phyloP scores from a whole-genome alignment of 1,139 yeast genomes.

The Kurtzmaniella natalensis region DNA sequence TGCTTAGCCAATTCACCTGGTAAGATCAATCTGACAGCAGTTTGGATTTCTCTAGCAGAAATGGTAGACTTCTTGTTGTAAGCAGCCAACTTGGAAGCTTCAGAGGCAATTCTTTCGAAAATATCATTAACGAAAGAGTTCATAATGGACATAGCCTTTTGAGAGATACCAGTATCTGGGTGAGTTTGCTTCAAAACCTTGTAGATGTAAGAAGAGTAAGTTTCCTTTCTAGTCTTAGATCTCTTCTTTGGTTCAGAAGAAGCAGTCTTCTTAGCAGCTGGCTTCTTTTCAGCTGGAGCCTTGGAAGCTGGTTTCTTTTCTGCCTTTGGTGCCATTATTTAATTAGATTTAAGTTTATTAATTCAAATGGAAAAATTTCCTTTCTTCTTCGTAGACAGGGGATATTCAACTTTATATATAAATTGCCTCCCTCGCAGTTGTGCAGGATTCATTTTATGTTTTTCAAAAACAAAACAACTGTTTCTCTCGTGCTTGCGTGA shows the following conservation, averaged over 20 bases:
- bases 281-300: slow-evolving; percentile 98
- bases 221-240: slow-evolving; percentile 96
- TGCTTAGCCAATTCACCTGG: slow-evolving; percentile 99
- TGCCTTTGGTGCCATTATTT: slow-evolving; percentile 93
- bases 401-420: slow-evolving; percentile 11
- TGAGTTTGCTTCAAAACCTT: slow-evolving; percentile 98
- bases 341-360: slow-evolving; percentile 1
- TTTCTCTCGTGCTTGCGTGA: no score
- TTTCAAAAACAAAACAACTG: slow-evolving; percentile 1
- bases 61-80: slow-evolving; percentile 99
- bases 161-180: slow-evolving; percentile 99
- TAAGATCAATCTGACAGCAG: slow-evolving; percentile 97
- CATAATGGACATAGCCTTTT: slow-evolving; percentile 98
- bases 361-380: slow-evolving; percentile 3
- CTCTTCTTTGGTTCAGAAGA: slow-evolving; percentile 85
- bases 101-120: slow-evolving; percentile 93
- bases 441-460: slow-evolving; percentile 6
- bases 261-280: slow-evolving; percentile 93
- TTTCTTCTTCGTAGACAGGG: slow-evolving; percentile 7
- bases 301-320: slow-evolving; percentile 99
- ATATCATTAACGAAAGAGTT: slow-evolving; percentile 98
- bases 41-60: slow-evolving; percentile 98
- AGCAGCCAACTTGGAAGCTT: slow-evolving; percentile 99
- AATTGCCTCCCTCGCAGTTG: slow-evolving; percentile 9
- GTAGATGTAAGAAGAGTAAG: slow-evolving; percentile 98